phyloP scores from a whole-genome alignment of 768 basidiomycete genomes.

The Mycena galericulata region DNA sequence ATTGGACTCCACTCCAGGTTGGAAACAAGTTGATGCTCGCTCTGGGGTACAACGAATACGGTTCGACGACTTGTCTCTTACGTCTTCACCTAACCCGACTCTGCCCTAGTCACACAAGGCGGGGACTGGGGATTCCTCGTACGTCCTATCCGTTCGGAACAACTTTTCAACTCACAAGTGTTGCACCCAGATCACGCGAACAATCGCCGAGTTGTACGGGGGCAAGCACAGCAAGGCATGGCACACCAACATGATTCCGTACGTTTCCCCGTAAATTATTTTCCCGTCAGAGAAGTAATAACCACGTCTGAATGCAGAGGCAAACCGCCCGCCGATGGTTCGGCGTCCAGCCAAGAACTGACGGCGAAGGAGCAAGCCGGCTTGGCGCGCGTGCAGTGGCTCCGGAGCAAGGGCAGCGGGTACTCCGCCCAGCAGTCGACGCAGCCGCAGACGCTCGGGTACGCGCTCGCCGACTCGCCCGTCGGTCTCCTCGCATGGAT shows the following conservation, averaged over 20 bases:
- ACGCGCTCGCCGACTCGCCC: neutral
- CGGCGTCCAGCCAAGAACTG: neutral
- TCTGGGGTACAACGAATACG: slow-evolving; percentile 62
- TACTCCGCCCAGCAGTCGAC: neutral
- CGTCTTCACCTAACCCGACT: neutral
- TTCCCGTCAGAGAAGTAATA: neutral
- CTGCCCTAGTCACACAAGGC: slow-evolving; percentile 55
- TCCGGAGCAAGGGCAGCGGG: neutral
- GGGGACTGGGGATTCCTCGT: slow-evolving; percentile 61
- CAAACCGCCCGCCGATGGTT: neutral
- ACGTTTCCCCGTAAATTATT: slow-evolving; percentile 28
- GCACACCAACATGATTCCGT: slow-evolving; percentile 64
- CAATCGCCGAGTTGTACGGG: slow-evolving; percentile 45
- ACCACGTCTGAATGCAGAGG: neutral
- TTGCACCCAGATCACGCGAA: slow-evolving; percentile 41
- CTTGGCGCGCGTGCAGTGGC: neutral
- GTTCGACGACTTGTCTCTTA: slow-evolving; percentile 36
- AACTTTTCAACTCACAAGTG: slow-evolving; percentile 16
- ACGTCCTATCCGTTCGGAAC: slow-evolving; percentile 1
- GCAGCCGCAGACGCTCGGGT: neutral
- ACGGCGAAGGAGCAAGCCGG: neutral
- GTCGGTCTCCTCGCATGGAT: neutral
- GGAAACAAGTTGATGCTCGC: slow-evolving; percentile 62
- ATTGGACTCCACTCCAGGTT: slow-evolving; percentile 47
- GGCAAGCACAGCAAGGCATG: slow-evolving; percentile 60